Evolutionary conservation across 345 rosid species (phyloP), one percentile per base, ranked within the genome.

Genomic region (Trapa incisa): DNA sequence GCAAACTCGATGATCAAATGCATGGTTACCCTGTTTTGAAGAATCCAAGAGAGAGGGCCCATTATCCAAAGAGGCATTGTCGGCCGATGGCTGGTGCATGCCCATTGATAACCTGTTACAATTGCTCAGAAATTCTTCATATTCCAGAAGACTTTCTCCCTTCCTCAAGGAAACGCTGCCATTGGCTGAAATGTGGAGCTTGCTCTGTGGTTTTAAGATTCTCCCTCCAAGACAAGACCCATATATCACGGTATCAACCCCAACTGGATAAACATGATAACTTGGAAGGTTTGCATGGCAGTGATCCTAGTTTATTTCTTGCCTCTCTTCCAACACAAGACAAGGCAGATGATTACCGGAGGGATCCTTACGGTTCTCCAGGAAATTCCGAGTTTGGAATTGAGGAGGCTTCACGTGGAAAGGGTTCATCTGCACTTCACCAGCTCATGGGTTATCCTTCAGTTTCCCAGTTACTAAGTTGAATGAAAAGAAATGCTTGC

Each of bases 391-490:
- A 37, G 60, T 2, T 14, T 22, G 87, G 80, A 70, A 77, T 61
- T 56, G 79, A 82, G 71, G 82, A 81, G 73, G 60, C 69, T 65
- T 74, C 74, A 61, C 79, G 71, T 63, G 69, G 73, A 69, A 76
- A 77, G 63, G 79, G 85, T 70, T 87, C 87, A 32, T 58, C 63
- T 9, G 91, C 86, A 2, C 94, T 93, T 71, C 98, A 93, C 75
- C 74, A 68, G 68, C 85, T 93, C 47, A 87, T 93, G 96, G 97
- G 98, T 53, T 93, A 88, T 76, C 74, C 90, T 71, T 85, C 98
- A 7, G 76, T 80, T n/a, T 79, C 86, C 73, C 84, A 78, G 72
- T 74, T 89, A 73, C 66, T 89, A 37, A 56, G 69, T 32, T 69
- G 67, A 29, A 43, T 64, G 56, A 71, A 22, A 22, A 22, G 29